Conservation (phyloP, 2,329 filamentous ascomycete species). For the Microsporum audouinii region DNA sequence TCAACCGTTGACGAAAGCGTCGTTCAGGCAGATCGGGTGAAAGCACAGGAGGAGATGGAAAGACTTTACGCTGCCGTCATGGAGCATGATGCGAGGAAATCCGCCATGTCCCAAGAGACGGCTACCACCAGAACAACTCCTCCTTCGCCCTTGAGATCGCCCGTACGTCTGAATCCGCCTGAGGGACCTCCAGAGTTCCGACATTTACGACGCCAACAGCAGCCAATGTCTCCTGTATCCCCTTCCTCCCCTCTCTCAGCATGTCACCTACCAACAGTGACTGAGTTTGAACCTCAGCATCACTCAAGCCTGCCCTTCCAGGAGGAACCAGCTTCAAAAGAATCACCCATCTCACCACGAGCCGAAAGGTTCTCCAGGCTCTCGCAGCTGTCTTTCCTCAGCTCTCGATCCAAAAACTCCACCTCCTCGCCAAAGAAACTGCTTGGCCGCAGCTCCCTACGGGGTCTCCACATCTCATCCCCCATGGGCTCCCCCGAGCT, state of each 20-base stretch:
- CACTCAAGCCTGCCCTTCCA: conserved; percentile 12
- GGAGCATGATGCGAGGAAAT: conserved; percentile 60
- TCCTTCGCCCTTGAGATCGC: conserved; percentile 23
- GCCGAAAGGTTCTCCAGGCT: conserved; percentile 30
- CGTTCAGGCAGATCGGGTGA: conserved; percentile 60
- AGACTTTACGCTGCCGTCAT: conserved; percentile 85
- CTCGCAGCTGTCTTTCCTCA: conserved; percentile 33
- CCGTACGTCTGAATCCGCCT: conserved; percentile 18
- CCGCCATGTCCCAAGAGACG: conserved; percentile 14
- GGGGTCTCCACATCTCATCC: conserved; percentile 47
- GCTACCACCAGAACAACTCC: conserved; percentile 13
- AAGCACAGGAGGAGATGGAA: conserved; percentile 73
- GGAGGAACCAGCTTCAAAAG: conserved; percentile 9
- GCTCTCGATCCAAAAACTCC: conserved; percentile 30
- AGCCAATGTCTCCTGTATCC: conserved; percentile 9
- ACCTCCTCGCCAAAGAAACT: conserved; percentile 29
- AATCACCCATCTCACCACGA: conserved; percentile 23
- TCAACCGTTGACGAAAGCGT: conserved; percentile 65
- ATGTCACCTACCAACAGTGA: conserved; percentile 4
- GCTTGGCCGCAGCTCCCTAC: conserved; percentile 37
- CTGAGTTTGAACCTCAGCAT: conserved; percentile 13
- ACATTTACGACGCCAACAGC: conserved; percentile 15
- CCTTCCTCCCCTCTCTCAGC: conserved; percentile 11
- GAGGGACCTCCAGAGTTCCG: conserved; percentile 23
- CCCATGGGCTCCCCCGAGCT: conserved; percentile 40